Evolutionary conservation across 257 asterid species (phyloP).

Genomic region (Datura wrightii): DNA sequence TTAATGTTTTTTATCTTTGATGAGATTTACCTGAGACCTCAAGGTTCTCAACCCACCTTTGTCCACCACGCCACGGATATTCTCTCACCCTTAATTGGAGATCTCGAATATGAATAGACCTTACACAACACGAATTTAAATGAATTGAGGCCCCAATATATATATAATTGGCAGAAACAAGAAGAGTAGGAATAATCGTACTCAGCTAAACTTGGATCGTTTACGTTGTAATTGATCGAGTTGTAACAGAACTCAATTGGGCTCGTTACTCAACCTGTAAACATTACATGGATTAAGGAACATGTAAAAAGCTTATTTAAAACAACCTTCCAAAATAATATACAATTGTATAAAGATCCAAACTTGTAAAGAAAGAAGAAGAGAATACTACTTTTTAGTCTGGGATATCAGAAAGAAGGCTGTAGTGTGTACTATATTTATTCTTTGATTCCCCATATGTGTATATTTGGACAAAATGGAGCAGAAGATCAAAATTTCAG

Average conservation of each 20-base stretch:
- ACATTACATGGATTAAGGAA: background rate
- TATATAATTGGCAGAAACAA: background rate
- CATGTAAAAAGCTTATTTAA: background rate
- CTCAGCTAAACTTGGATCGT: background rate
- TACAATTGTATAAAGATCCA: background rate
- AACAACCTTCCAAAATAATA: background rate
- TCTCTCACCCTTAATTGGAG: too few species aligned
- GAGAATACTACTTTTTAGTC: background rate
- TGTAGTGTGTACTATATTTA: background rate
- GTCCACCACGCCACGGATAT: too few species aligned
- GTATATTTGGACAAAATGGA: slow-evolving; percentile 12
- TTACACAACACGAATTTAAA: too few species aligned
- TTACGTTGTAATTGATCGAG: background rate
- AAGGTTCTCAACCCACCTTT: too few species aligned
- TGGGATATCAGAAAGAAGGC: slow-evolving; percentile 26
- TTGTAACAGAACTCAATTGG: background rate
- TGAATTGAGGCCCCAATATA: background rate
- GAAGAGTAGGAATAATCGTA: background rate
- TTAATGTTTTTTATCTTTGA: too few species aligned
- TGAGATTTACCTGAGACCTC: too few species aligned
- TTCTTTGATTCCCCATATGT: slow-evolving; percentile 19
- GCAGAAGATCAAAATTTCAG: slow-evolving; percentile 20
- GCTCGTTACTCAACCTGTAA: background rate
- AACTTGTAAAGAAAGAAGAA: background rate
- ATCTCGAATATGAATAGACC: background rate